phyloP scores from a whole-genome alignment of 768 basidiomycete species.

The Leccinum imitatum region DNA sequence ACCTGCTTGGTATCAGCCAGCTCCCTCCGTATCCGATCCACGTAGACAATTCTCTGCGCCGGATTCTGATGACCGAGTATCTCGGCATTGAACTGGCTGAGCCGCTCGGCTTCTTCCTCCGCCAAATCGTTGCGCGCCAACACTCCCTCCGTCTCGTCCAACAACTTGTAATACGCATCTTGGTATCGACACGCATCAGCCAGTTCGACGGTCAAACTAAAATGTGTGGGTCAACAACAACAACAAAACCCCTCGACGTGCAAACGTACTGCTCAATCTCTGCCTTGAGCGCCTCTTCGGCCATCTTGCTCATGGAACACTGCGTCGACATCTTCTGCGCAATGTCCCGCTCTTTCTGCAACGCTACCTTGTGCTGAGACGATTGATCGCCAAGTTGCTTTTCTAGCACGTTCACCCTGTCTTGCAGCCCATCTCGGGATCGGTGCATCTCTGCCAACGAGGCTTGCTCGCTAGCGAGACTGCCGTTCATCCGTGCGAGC shows the following conservation, averaged over 20 bases:
- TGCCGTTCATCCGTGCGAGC: conserved; percentile 23
- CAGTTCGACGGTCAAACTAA: conserved; percentile 51
- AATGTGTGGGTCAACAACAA: conserved; percentile 1
- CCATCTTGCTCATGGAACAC: conserved; percentile 55
- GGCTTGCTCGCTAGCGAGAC: conserved; percentile 25
- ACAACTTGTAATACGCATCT: conserved; percentile 65
- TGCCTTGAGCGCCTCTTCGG: conserved; percentile 65
- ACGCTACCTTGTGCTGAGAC: conserved; percentile 33
- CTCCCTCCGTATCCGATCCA: conserved; percentile 80
- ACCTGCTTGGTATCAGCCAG: conserved; percentile 82
- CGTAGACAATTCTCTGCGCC: conserved; percentile 81
- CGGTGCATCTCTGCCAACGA: conserved; percentile 14
- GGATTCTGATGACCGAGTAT: conserved; percentile 84
- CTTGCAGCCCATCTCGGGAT: conserved; percentile 33
- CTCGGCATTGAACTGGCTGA: conserved; percentile 82
- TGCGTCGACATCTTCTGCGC: conserved; percentile 48
- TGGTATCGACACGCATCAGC: conserved; percentile 62
- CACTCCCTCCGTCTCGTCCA: conserved; percentile 63
- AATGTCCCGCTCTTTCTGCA: conserved; percentile 49
- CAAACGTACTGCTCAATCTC: conserved; percentile 66
- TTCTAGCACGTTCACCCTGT: conserved; percentile 27
- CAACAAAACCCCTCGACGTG: not conserved
- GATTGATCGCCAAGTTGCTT: conserved; percentile 32
- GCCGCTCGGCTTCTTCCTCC: conserved; percentile 72
- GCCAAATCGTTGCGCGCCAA: conserved; percentile 72